Evolutionary conservation across 352 stramenopile genomes (phyloP), one percentile per base, ranked within the genome.

Genomic region (Phytopythium boreale): DNA sequence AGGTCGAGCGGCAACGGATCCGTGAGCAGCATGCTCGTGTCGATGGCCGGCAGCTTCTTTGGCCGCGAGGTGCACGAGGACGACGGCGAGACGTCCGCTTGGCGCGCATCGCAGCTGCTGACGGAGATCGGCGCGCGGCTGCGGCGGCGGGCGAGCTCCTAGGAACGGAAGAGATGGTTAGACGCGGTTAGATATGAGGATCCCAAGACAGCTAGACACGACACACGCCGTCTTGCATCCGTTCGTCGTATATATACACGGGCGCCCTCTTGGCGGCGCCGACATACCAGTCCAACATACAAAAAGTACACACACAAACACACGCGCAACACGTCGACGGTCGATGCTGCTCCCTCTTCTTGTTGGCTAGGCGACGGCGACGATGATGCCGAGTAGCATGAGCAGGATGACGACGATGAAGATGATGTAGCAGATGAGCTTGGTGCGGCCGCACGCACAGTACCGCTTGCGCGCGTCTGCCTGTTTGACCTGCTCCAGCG

Each of bases 401-500:
- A 93, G 76, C 36, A 87, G 63, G 43, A 84, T 70, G 56, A 93
- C 62, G 50, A 89, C 56, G 12, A 62, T 58, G 43, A 89, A 83
- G 51, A 80, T 76, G 57, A 66, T 72, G 56, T 89, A 84, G 61
- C 73, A 86, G 52, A 93, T 86, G 59, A 93, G 74, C 68, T 92
- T 90, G 56, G 74, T 79, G 61, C 69, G 67, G 14, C 74, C 80
- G 69, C 83, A 95, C 2, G 77, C 79, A 61, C 83, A 93, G 62
- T 87, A 95, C n/a, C 79, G 86, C 27, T 66, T 72, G 52, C 80
- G 77, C 60, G 85, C 56, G 52, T 95, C 79, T 0, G 87, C 87
- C 60, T 93, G 82, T 34, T 68, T 71, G 43, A 95, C 85, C 59
- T 95, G 60, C 14, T 91, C 76, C 47, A 93, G 65, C 10, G 81